Evolutionary conservation across 305 asterid genomes (phyloP), one percentile per base, ranked within the genome.

Genomic region (Nicotiana rustica): DNA sequence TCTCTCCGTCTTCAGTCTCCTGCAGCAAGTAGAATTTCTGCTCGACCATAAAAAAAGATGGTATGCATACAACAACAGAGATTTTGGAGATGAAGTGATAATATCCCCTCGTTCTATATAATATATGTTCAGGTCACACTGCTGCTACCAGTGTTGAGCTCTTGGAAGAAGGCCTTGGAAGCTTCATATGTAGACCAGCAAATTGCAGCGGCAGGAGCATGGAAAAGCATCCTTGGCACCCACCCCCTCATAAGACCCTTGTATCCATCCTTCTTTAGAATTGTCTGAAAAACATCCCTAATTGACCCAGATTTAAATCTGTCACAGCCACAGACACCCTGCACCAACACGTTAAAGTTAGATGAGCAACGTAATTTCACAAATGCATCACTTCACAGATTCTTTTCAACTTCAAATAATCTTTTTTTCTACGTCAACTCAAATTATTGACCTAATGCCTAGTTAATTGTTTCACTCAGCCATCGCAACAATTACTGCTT

Each of bases 131-230:
- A 90, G 79, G 92, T 85, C 82, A 84, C 86, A 31, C 69, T 84
- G 83, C 52, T 77, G 64, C 73, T 76, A 82, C 83, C 55, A n/a
- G 73, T 9, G 52, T 91, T 90, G 81, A 67, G 59, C 15, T 93
- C 94, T 83, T 92, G 93, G 88, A 97, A 97, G 90, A 92, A 92
- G 82, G 89, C 31, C 89, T 97, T 97, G 8, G 90, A 91, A 80
- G 99, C 93, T 91, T 97, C 99, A 67, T 97, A 97, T 0, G 97
- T 97, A 9, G 99, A 97, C 98, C 99, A 97, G 89, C 98, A 93
- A 87, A 97, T 93, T 29, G 99, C 99, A 83, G 99, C 98, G 21
- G 99, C 99, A 6, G 98, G 99, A 79, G 99, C 97, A 85, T 97
- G 99, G 92, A 97, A 97, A 82, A 97, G 98, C 98, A 92, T 90